Evolutionary conservation across 805 yeast genomes (phyloP).

Genomic region (Yamadazyma sp.): DNA sequence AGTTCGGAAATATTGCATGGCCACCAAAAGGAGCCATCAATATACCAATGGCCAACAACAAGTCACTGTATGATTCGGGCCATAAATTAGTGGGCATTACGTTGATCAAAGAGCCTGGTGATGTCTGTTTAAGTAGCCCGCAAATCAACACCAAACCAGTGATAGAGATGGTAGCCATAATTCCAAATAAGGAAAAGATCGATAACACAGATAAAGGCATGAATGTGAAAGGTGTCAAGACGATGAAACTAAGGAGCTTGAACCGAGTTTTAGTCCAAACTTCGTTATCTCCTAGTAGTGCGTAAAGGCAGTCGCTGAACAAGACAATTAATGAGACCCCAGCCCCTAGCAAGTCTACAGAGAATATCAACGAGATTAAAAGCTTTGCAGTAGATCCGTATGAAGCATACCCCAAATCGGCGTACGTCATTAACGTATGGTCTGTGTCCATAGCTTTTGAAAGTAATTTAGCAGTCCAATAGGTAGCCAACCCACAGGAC

Average conservation of each 20-base stretch:
- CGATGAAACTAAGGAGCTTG: constrained; percentile 65
- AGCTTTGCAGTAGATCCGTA: constrained; percentile 77
- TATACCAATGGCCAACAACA: constrained; percentile 62
- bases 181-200: constrained; percentile 29
- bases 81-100: constrained; percentile 66
- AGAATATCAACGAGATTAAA: constrained; percentile 69
- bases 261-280: constrained; percentile 47
- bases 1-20: constrained; percentile 78
- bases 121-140: constrained; percentile 57
- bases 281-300: constrained; percentile 47
- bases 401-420: constrained; percentile 85
- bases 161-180: constrained; percentile 44
- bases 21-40: constrained; percentile 83
- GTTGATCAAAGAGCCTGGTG: constrained; percentile 74
- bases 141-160: constrained; percentile 57
- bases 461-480: constrained; percentile 72
- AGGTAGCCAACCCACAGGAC: constrained; percentile 65
- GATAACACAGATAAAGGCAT: constrained; percentile 74
- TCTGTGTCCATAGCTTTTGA: constrained; percentile 79
- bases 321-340: constrained; percentile 80
- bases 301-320: constrained; percentile 82
- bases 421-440: constrained; percentile 78
- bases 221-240: constrained; percentile 79
- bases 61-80: constrained; percentile 54
- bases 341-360: constrained; percentile 74